A percentile compares a stretch with the other conserved stretches of the same genome.
Evolutionary conservation across 140 eudicot genomes (phyloP).

Genomic region (Bidens hawaiensis): DNA sequence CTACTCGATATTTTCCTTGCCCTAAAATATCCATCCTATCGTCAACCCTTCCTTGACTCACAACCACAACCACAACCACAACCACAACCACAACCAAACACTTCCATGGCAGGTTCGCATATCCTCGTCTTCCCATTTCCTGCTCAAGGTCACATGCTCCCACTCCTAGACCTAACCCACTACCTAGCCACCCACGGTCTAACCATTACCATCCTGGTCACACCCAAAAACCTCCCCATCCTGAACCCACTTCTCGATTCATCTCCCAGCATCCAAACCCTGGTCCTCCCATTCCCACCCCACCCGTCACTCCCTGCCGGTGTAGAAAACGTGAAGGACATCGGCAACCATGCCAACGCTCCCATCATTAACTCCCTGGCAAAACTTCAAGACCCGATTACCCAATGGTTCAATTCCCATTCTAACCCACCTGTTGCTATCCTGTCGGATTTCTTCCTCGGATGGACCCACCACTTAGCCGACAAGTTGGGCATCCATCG

Average conservation of each 20-base stretch:
- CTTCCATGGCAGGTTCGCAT: conserved; percentile 23
- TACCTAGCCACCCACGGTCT: conserved; percentile 32
- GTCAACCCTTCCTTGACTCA: background rate
- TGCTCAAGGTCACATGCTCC: conserved; percentile 53
- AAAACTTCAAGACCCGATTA: conserved; percentile 35
- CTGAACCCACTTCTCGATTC: conserved; percentile 51
- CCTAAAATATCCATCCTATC: background rate
- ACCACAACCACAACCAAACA: background rate
- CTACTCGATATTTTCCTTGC: too few relatives aligned
- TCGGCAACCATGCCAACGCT: conserved; percentile 49
- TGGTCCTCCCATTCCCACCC: conserved; percentile 55
- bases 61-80: background rate
- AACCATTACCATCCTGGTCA: conserved; percentile 61
- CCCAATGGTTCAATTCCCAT: conserved; percentile 54
- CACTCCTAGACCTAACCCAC: conserved; percentile 45
- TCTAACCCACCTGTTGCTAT: conserved; percentile 62
- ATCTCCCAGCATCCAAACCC: conserved; percentile 52
- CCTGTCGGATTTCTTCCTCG: conserved; percentile 72
- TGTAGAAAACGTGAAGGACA: conserved; percentile 63
- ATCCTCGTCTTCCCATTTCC: conserved; percentile 45
- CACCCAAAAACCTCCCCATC: conserved; percentile 73
- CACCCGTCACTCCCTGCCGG: conserved; percentile 55
- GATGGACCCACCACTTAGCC: conserved; percentile 61
- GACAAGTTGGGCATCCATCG: conserved; percentile 44
- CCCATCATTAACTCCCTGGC: conserved; percentile 43